These are phyloP conservation scores for Rhizopogon vinicolor DNA, from an alignment of 768 basidiomycete genomes.

Conservation along the genomic window DNA sequence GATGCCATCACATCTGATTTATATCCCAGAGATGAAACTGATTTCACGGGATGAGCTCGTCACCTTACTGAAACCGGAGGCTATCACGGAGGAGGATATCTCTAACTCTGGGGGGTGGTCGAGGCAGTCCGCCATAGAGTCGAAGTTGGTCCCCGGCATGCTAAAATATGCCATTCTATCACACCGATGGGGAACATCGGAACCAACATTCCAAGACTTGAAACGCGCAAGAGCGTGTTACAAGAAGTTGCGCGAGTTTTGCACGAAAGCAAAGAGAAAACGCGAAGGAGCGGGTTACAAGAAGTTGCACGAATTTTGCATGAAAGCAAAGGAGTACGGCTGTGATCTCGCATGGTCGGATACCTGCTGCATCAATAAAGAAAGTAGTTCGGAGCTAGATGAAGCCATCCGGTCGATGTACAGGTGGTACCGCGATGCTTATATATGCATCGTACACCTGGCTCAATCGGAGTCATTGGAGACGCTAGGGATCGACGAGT, in stretches of 20 bases:
- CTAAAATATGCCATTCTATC: conserved; percentile 9
- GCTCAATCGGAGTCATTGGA: neutral
- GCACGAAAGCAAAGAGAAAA: no score
- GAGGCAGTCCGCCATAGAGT: neutral
- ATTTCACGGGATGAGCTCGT: neutral
- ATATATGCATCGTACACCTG: conserved; percentile 11
- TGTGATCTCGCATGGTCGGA: conserved; percentile 7
- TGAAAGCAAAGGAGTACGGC: neutral
- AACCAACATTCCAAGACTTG: conserved; percentile 1
- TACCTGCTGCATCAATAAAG: conserved; percentile 11
- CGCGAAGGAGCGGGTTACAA: conserved; percentile 7
- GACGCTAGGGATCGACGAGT: neutral
- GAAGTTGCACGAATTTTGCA: neutral
- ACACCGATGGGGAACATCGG: conserved; percentile 6
- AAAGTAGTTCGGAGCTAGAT: conserved; percentile 12
- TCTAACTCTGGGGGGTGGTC: neutral
- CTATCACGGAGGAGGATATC: neutral
- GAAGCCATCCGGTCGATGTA: conserved; percentile 15
- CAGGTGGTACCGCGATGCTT: conserved; percentile 11
- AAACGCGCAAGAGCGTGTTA: neutral
- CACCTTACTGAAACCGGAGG: conserved; percentile 1
- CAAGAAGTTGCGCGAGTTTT: neutral
- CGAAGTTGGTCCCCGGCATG: neutral
- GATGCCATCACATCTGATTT: neutral
- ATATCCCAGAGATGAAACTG: conserved; percentile 1